A percentile compares a stretch with the other conserved stretches of the same genome.
Evolutionary conservation across 2,329 filamentous ascomycete genomes (phyloP).

Genomic region (Aureobasidium subglaciale): DNA sequence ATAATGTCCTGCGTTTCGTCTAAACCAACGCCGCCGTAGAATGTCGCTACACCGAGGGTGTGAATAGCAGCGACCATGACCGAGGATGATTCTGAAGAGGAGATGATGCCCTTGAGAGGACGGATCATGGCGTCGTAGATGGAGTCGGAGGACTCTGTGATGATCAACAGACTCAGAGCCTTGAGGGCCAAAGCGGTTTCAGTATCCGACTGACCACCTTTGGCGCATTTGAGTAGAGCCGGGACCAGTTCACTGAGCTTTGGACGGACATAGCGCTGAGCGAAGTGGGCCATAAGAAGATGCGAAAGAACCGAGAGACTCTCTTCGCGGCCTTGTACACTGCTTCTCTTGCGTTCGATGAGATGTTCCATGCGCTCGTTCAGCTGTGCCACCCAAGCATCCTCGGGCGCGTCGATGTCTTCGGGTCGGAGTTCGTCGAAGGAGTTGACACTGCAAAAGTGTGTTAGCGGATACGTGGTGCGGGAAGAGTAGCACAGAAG

Average conservation of each 20-base stretch:
- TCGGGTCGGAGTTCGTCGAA: conserved; percentile 57
- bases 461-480: neutral
- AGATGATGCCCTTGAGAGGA: conserved; percentile 55
- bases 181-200: conserved; percentile 66
- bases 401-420: conserved; percentile 41
- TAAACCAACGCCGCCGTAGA: conserved; percentile 67
- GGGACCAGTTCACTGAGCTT: conserved; percentile 56
- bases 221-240: conserved; percentile 63
- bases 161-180: conserved; percentile 62
- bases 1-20: conserved; percentile 63
- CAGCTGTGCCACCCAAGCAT: conserved; percentile 56
- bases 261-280: conserved; percentile 53
- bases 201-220: conserved; percentile 58
- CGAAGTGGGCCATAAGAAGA: conserved; percentile 61
- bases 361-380: conserved; percentile 63
- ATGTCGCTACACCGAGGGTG: conserved; percentile 62
- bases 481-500: neutral
- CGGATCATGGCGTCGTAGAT: conserved; percentile 57
- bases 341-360: conserved; percentile 71
- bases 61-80: conserved; percentile 68
- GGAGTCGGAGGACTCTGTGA: conserved; percentile 58
- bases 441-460: conserved; percentile 49
- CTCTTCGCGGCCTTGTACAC: conserved; percentile 61
- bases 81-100: conserved; percentile 57
- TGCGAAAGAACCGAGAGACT: conserved; percentile 56